Base-by-base conservation (phyloP, 2,329 filamentous ascomycete genomes). In the Colletotrichum eleusines region DNA sequence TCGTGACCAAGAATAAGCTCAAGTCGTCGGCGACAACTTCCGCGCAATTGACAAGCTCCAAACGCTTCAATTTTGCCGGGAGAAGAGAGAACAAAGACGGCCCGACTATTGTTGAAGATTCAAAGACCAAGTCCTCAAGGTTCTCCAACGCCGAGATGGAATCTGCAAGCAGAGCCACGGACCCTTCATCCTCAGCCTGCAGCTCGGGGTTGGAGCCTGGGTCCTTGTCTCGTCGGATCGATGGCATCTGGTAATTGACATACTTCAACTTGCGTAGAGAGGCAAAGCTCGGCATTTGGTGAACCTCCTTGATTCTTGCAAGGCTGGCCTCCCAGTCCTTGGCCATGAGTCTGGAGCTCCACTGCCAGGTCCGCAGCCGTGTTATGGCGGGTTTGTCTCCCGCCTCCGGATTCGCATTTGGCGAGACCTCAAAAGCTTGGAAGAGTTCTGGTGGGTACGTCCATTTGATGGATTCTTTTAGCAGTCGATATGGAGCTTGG, bases 31-130 rank as follows among this genome's bases (percentile, higher is more conserved):
- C 91, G 5, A 86, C 89, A 12, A 97, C 81, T 72, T 92, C 89
- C 81, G 91, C 91, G 77, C 94, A 98, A 75, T 96, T 95, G 74
- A 90, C 89, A 20, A 98, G 83, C 73, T 91, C 91, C 4, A 98
- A 84, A 55, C 88, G 88, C 55, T 86, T 82, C 26, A 98, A 84
- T 4, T 83, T 86, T 14, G 82, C 84, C 0, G 95, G 94, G 8
- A 98, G 81, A 5, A 88, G 83, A 1, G 88, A 85, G n/a, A 97
- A 82, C 23, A 97, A 84, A 11, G 85, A 83, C 9, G 89, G 87
- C 76, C 92, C 92, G 69, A 94, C 86, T 42, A 93, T 84, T 3
- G 90, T 91, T 53, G 91, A 97, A 9, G 91, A 91, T 76, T 95
- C 90, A 74, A 98, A 90, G 1, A 90, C 84, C 14, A 98, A 82